Percentiles rank a stretch among this genome's conserved stretches.
Conservation (phyloP, 2,329 filamentous ascomycete species). For the Phyllosticta ampelicida region DNA sequence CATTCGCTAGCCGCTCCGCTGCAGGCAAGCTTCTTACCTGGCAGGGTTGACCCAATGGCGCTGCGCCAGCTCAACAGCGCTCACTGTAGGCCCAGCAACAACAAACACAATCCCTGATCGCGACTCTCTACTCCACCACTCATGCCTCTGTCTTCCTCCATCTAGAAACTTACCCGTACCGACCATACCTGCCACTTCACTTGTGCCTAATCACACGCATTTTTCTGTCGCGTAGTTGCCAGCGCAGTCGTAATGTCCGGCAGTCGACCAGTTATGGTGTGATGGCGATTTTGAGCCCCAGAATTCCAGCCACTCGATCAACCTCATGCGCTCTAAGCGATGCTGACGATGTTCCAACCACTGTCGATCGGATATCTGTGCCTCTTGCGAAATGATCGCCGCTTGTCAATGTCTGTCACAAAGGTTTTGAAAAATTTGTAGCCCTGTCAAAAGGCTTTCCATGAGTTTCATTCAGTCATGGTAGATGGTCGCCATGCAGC, state of each 20-base stretch:
- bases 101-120: not conserved
- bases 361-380: not conserved
- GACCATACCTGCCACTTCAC: not conserved
- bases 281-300: not conserved
- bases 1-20: not conserved
- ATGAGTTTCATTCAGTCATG: not conserved
- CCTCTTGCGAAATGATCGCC: not conserved
- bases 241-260: not conserved
- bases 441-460: not conserved
- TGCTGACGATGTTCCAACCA: not conserved
- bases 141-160: not conserved
- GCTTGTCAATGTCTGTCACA: not conserved
- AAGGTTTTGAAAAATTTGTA: not conserved
- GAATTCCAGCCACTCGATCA: not conserved
- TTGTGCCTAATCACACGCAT: not conserved
- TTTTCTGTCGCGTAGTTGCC: not conserved
- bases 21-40: not conserved
- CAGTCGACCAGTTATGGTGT: not conserved
- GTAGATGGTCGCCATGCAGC: not conserved
- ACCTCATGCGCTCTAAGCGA: not conserved
- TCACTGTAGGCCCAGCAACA: not conserved
- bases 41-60: not conserved
- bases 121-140: not conserved
- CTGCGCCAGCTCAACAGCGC: not conserved
- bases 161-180: not conserved